These are phyloP conservation scores for Volvox reticuliferus DNA, from an alignment of 139 green algal species.

Conservation along the genomic window DNA sequence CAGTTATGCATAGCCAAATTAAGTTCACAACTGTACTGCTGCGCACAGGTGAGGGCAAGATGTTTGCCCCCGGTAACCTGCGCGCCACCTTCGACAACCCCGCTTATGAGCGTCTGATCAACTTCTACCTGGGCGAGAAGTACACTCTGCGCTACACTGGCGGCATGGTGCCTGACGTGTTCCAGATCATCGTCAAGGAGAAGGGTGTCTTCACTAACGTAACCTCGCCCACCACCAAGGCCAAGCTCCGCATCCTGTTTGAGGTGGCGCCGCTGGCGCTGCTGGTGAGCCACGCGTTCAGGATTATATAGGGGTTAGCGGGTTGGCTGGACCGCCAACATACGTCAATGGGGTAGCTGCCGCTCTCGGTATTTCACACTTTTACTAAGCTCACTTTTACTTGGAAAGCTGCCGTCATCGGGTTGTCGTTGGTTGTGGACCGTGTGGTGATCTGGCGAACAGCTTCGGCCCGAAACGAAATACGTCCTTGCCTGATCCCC, in stretches of 20 bases:
- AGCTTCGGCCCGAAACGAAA: too few relatives aligned
- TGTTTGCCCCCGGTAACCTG: conserved; percentile 97
- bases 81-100: conserved; percentile 96
- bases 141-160: conserved; percentile 97
- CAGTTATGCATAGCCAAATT: too few relatives aligned
- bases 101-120: conserved; percentile 91
- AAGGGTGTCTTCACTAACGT: conserved; percentile 97
- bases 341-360: too few relatives aligned
- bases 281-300: conserved; percentile 68
- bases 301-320: too few relatives aligned
- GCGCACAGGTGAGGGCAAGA: conserved; percentile 89
- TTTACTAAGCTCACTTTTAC: too few relatives aligned
- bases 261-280: conserved; percentile 91
- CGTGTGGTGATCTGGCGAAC: too few relatives aligned
- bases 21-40: background rate
- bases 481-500: too few relatives aligned
- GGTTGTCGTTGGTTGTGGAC: too few relatives aligned
- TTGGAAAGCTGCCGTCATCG: too few relatives aligned
- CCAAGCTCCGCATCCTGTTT: conserved; percentile 96
- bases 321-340: too few relatives aligned
- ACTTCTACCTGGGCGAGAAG: conserved; percentile 95
- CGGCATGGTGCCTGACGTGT: conserved; percentile 97
- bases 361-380: too few relatives aligned
- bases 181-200: conserved; percentile 98
- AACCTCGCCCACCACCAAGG: conserved; percentile 93